Base-by-base conservation (phyloP, 1,139 yeast genomes). In the Fermentozyma sake region DNA sequence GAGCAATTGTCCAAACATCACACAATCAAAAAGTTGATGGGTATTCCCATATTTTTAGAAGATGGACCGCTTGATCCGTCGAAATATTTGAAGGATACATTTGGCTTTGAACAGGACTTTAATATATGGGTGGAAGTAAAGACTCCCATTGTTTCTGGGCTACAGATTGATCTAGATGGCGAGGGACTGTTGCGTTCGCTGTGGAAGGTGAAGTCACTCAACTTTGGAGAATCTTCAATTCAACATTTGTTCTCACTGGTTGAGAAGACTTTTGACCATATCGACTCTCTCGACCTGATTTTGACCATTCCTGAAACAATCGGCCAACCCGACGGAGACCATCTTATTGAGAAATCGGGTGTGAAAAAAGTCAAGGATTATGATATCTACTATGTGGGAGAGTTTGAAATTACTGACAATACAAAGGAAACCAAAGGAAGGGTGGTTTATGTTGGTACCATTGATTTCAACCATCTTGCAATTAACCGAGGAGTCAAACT, bases 401-500 rank as follows among this genome's bases (percentile, higher is more conserved):
- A 40, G 13, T 41, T 49, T 18, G 29, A 33, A 12, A 40, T 58
- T 5, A 33, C 28, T 15, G 54, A 52, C 31, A 46, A 45, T 21
- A 31, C 41, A 15, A 32, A 41, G 10, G 22, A 29, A 4, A 39
- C 39, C 14, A 23, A 27, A 7, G 63, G 61, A 2, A 30, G 30
- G 1, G 33, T 56, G 6, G 16, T 23, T 4, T 61, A 58, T 37
- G 28, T 33, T n/a, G 68, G 66, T 0, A 31, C 37, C n/a, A 40
- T 61, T 18, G 68, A 61, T 33, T 47, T 52, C 26, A 52, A 54
- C 34, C 68, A 61, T 31, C 32, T 54, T 20, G 39, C 44, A 29
- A 51, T 60, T 21, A 52, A 57, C 34, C 35, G 57, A 19, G 68
- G 68, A 1, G 49, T 58, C 12, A 55, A 52, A 26, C 38, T 61